Conservation (phyloP, 139 green algal species). For the Monoraphidium neglectum region DNA sequence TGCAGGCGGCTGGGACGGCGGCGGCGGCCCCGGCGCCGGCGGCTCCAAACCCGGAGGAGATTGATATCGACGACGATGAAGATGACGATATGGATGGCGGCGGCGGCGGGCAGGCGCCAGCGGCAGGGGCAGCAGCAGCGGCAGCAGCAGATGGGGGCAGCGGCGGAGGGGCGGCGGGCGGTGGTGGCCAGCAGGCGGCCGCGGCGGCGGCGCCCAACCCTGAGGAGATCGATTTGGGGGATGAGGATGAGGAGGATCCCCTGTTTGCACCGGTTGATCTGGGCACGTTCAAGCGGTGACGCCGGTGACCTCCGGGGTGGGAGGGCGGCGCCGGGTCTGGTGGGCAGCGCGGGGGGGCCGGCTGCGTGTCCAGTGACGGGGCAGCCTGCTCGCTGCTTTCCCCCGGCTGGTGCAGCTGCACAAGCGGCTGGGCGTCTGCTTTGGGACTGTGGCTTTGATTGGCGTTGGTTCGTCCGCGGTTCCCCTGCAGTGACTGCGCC, state of each 20-base stretch:
- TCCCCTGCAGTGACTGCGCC: too few relatives aligned
- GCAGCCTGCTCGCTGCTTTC: too few relatives aligned
- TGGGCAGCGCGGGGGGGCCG: background rate
- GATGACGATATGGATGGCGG: background rate
- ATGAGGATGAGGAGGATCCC: slow-evolving; percentile 33
- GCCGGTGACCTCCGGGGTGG: background rate
- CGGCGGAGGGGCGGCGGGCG: background rate
- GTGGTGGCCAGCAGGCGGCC: too few relatives aligned
- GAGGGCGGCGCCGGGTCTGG: background rate
- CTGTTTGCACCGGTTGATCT: background rate
- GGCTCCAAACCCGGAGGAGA: slow-evolving; percentile 70
- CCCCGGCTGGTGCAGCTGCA: too few relatives aligned
- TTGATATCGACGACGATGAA: slow-evolving; percentile 48
- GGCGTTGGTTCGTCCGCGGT: too few relatives aligned
- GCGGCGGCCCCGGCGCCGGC: slow-evolving; percentile 10
- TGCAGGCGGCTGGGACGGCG: background rate
- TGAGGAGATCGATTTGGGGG: slow-evolving; percentile 70
- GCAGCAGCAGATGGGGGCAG: background rate
- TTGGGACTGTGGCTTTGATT: too few relatives aligned
- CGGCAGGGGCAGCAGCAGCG: background rate
- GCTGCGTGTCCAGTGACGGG: too few relatives aligned
- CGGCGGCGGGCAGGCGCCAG: slow-evolving; percentile 5
- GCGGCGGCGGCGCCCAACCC: slow-evolving; percentile 42
- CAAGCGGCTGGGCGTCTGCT: too few relatives aligned
- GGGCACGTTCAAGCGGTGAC: too few relatives aligned